These are phyloP conservation scores for Daucus carota DNA, from an alignment of 129 eudicot genomes.

Conservation along the genomic window DH1_v3.0 NC_030385.2:41482501-41483000, in stretches of 20 bases:
- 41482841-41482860: too few relatives aligned
- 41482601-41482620: not conserved
- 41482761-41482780: slow-evolving; percentile 90
- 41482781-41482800: not conserved
- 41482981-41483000: slow-evolving; percentile 90
- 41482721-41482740: slow-evolving; percentile 99
- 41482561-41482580: not conserved
- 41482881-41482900: not conserved
- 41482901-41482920: not conserved
- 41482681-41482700: not conserved
- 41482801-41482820: not conserved
- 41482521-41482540: not conserved
- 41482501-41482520: not conserved
- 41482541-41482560: not conserved
- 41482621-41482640: not conserved
- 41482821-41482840: not conserved
- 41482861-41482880: too few relatives aligned
- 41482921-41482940: not conserved
- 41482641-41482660: not conserved
- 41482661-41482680: not conserved
- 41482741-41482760: slow-evolving; percentile 75
- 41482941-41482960: not conserved
- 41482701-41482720: slow-evolving; percentile 14
- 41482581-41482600: not conserved
- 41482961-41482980: slow-evolving; percentile 16